phyloP scores from a whole-genome alignment of 2,329 filamentous ascomycete species.

The Hortaea werneckii region DNA sequence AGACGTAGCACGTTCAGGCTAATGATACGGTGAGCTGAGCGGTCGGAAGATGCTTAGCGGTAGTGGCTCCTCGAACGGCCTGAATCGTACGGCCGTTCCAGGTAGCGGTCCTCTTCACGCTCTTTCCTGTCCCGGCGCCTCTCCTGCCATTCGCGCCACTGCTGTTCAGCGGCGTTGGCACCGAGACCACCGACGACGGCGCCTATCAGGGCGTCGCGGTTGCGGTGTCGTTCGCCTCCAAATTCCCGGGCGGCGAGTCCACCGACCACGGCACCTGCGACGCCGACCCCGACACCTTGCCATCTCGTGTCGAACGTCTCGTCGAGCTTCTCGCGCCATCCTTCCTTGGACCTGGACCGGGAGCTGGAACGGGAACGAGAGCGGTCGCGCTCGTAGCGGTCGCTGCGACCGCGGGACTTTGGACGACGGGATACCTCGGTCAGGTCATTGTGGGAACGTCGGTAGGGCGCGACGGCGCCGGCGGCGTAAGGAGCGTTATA shows the following conservation, averaged over 20 bases:
- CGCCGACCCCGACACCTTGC: constrained; percentile 22
- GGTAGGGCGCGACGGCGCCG: constrained; percentile 18
- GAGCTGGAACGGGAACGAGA: constrained; percentile 16
- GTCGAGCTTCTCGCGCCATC: constrained; percentile 20
- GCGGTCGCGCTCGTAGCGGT: constrained; percentile 10
- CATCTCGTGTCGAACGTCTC: constrained; percentile 24
- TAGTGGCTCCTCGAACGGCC: constrained; percentile 3
- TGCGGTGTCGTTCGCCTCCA: constrained; percentile 17
- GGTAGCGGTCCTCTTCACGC: constrained; percentile 10
- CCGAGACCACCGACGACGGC: constrained; percentile 25
- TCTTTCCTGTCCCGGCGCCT: constrained; percentile 12
- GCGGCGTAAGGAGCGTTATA: constrained; percentile 12
- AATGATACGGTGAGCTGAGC: too few species aligned
- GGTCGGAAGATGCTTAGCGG: too few species aligned
- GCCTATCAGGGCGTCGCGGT: constrained; percentile 25
- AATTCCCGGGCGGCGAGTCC: constrained; percentile 24
- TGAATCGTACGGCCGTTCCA: constrained; percentile 6
- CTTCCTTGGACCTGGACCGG: constrained; percentile 12
- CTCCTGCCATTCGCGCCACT: constrained; percentile 19
- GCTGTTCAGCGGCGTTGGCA: constrained; percentile 25
- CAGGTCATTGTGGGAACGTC: constrained; percentile 16
- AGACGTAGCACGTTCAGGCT: too few species aligned
- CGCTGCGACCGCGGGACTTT: constrained; percentile 13
- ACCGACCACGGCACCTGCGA: constrained; percentile 26
- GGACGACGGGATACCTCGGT: constrained; percentile 7